These are phyloP conservation scores for Talaromyces sp. DNA, from an alignment of 2,329 filamentous ascomycete species.

Conservation along the genomic window DNA sequence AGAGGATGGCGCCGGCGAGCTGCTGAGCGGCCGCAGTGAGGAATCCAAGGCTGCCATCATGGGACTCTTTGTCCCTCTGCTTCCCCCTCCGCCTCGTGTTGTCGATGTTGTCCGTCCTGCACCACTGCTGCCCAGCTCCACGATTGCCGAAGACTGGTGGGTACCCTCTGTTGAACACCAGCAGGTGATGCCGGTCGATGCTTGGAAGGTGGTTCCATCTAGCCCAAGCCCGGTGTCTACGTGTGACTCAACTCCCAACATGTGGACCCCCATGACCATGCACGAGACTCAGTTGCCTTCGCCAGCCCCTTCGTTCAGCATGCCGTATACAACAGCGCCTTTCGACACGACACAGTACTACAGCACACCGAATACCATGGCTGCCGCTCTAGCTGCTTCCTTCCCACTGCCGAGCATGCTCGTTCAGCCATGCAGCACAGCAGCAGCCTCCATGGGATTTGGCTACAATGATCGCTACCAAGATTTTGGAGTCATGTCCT, in stretches of 20 bases:
- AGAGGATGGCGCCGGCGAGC: conserved; percentile 90
- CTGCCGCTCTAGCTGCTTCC: conserved; percentile 58
- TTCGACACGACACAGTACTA: conserved; percentile 62
- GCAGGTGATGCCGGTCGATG: conserved; percentile 59
- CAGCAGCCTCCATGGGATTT: conserved; percentile 71
- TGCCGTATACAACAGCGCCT: conserved; percentile 66
- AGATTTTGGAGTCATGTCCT: conserved; percentile 63
- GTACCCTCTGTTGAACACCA: conserved; percentile 63
- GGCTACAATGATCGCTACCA: conserved; percentile 75
- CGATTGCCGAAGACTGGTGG: conserved; percentile 72
- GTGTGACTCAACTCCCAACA: conserved; percentile 63
- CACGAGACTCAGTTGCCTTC: conserved; percentile 69
- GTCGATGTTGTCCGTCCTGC: conserved; percentile 85
- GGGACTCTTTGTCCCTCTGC: conserved; percentile 74
- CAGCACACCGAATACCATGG: conserved; percentile 67
- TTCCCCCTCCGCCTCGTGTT: conserved; percentile 78
- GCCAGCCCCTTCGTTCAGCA: conserved; percentile 72
- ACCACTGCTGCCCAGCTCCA: conserved; percentile 77
- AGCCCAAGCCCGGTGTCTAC: conserved; percentile 70
- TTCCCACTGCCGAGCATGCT: conserved; percentile 84
- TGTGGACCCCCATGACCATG: conserved; percentile 76
- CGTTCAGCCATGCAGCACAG: conserved; percentile 74
- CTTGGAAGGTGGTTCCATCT: conserved; percentile 87
- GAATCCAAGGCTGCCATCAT: conserved; percentile 86
- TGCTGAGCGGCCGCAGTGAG: conserved; percentile 84